A percentile compares a stretch with the other conserved stretches of the same genome.
Evolutionary conservation across 2,329 filamentous ascomycete species (phyloP).

Genomic region (Cyphellophora europaea): DNA sequence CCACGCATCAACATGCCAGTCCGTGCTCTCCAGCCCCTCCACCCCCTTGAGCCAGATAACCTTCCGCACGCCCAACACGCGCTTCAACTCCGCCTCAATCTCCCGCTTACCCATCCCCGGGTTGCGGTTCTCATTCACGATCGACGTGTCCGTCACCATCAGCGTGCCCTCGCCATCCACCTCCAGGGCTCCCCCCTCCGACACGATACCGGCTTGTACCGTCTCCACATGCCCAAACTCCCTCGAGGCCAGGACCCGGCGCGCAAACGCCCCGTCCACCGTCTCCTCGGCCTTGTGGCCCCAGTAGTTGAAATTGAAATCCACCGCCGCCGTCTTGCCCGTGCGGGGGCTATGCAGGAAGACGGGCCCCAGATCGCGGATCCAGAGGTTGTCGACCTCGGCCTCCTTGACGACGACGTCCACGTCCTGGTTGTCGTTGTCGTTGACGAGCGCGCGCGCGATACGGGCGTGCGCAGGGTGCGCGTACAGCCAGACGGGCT

Average conservation of each 20-base stretch:
- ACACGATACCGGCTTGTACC: conserved; percentile 8
- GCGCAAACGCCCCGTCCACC: conserved; percentile 9
- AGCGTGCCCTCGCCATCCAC: conserved; percentile 27
- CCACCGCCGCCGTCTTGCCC: conserved; percentile 9
- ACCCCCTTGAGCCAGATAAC: conserved; percentile 26
- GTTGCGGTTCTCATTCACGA: conserved; percentile 23
- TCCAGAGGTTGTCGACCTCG: conserved; percentile 22
- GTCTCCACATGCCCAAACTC: neutral
- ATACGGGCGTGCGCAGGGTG: conserved; percentile 19
- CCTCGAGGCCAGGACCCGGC: conserved; percentile 9
- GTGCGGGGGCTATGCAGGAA: conserved; percentile 14
- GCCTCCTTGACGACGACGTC: conserved; percentile 15
- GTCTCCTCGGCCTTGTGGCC: conserved; percentile 12
- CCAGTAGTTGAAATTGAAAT: conserved; percentile 7
- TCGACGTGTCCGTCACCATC: conserved; percentile 24
- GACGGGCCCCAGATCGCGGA: conserved; percentile 23
- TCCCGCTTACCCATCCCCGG: conserved; percentile 15
- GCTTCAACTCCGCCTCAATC: conserved; percentile 20
- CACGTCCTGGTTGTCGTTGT: neutral
- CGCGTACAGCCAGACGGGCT: conserved; percentile 23
- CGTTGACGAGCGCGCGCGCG: conserved; percentile 3
- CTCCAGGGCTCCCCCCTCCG: conserved; percentile 26
- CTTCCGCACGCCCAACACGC: conserved; percentile 21
- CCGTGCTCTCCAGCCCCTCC: conserved; percentile 24
- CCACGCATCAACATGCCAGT: conserved; percentile 25